These are phyloP conservation scores for Thalassiosira livingstoniorum DNA, from an alignment of 352 stramenopile genomes.

Conservation along the genomic window DNA sequence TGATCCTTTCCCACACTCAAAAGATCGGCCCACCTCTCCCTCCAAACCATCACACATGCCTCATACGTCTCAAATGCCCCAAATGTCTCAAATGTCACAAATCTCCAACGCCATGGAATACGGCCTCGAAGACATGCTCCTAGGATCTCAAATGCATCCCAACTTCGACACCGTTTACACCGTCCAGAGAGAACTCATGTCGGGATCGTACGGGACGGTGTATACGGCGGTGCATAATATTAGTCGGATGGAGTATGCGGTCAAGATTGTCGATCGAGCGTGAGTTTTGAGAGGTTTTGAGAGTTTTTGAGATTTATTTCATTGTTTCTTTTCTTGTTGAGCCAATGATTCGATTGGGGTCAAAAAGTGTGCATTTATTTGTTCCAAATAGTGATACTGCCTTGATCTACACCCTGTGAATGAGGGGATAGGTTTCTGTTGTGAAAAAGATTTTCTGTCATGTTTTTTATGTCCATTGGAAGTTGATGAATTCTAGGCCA, in stretches of 20 bases:
- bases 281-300: conserved; percentile 14
- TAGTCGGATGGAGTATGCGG: conserved; percentile 60
- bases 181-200: conserved; percentile 59
- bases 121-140: background rate
- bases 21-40: too few relatives aligned
- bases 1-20: too few relatives aligned
- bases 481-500: too few relatives aligned
- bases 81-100: background rate
- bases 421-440: too few relatives aligned
- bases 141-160: background rate
- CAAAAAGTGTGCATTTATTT: too few relatives aligned
- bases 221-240: conserved; percentile 63
- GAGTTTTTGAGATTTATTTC: background rate
- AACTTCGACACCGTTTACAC: conserved; percentile 69
- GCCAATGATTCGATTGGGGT: too few relatives aligned
- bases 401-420: too few relatives aligned
- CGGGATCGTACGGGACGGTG: conserved; percentile 72
- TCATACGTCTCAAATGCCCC: too few relatives aligned
- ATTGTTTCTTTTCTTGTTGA: background rate
- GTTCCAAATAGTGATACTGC: too few relatives aligned
- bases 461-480: too few relatives aligned
- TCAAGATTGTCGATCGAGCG: conserved; percentile 79
- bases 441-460: too few relatives aligned
- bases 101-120: background rate
- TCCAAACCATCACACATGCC: too few relatives aligned